phyloP scores from a whole-genome alignment of 1,284 basidiomycete species.

The Papiliotrema nemorosa region DNA sequence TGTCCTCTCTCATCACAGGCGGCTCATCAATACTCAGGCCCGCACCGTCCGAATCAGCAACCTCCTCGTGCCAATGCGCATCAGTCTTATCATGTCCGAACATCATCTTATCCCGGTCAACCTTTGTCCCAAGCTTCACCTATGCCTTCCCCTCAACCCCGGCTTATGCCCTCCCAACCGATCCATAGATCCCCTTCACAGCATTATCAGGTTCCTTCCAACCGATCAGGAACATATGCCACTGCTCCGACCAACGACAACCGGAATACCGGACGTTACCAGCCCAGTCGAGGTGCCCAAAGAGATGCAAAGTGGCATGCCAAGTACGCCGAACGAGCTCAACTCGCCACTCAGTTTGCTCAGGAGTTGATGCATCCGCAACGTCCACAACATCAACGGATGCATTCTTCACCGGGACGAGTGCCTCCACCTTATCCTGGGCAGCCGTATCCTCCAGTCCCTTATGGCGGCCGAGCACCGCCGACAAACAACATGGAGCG shows the following conservation, averaged over 20 bases:
- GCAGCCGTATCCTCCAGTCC: not conserved
- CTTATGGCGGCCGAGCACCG: not conserved
- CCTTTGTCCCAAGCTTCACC: no score
- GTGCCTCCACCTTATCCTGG: slow-evolving; percentile 1
- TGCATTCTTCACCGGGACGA: not conserved
- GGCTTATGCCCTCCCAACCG: not conserved
- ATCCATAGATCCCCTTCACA: no score
- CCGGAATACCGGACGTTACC: slow-evolving; percentile 15
- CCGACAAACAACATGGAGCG: slow-evolving; percentile 1
- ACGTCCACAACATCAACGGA: no score
- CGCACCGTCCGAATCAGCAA: no score
- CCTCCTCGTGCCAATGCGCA: no score
- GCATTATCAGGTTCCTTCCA: not conserved
- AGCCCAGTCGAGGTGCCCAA: slow-evolving; percentile 30
- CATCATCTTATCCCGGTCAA: no score
- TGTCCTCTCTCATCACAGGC: not conserved
- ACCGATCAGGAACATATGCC: not conserved
- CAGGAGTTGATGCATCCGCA: no score
- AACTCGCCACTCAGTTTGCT: not conserved
- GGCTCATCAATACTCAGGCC: no score
- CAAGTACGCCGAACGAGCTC: slow-evolving; percentile 4
- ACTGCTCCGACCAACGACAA: not conserved
- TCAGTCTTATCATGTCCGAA: no score
- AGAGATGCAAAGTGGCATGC: slow-evolving; percentile 28
- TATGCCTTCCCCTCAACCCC: not conserved